These are phyloP conservation scores for Picea sitchensis DNA, from an alignment of 75 land plant species.

Conservation along the genomic window DNA sequence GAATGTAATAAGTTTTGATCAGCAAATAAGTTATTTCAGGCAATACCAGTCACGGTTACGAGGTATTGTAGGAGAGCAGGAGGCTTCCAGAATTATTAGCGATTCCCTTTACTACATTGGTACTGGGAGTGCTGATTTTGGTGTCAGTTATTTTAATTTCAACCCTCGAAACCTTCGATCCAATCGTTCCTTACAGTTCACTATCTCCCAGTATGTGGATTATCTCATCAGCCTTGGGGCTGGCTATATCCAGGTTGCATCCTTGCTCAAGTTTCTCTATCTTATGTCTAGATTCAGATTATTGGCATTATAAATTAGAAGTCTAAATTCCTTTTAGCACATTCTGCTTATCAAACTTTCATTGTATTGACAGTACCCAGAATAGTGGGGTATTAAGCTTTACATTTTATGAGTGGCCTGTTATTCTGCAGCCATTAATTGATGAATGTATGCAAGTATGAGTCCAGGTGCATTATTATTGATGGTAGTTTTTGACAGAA, in stretches of 20 bases:
- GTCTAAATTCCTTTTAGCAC: background rate
- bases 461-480: no score
- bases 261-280: no score
- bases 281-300: no score
- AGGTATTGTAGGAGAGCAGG: background rate
- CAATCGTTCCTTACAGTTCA: background rate
- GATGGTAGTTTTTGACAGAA: background rate
- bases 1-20: background rate
- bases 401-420: background rate
- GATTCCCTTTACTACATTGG: background rate
- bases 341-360: no score
- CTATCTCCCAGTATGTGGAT: constrained; percentile 2
- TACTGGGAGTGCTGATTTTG: constrained; percentile 1
- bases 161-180: background rate
- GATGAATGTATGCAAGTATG: no score
- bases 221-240: background rate
- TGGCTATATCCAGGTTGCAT: background rate
- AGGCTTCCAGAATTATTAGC: background rate
- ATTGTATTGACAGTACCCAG: no score
- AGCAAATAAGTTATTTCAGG: background rate
- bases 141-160: constrained; percentile 1
- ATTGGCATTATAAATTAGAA: no score
- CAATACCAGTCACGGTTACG: background rate
- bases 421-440: no score
- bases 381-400: background rate